Conservation (phyloP, 2,329 filamentous ascomycete species). For the Cytospora paraplurivora region DNA sequence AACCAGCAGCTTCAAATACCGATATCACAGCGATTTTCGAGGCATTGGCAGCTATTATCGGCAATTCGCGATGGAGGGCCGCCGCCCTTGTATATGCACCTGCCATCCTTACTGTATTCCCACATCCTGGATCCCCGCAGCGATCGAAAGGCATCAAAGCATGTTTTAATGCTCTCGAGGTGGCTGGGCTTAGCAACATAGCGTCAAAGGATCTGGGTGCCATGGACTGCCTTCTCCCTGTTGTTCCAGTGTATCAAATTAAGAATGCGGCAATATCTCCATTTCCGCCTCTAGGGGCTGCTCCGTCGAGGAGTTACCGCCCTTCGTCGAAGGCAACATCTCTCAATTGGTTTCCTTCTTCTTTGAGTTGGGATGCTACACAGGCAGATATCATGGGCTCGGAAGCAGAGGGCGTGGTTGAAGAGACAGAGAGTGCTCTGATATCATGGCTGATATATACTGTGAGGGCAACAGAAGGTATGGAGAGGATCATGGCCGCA, state of each 20-base stretch:
- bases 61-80: constrained; percentile 76
- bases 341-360: constrained; percentile 18
- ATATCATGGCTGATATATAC: constrained; percentile 73
- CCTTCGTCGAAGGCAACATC: constrained; percentile 24
- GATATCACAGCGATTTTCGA: constrained; percentile 72
- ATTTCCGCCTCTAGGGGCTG: constrained; percentile 57
- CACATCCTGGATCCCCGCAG: constrained; percentile 56
- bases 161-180: constrained; percentile 56
- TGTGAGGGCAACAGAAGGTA: constrained; percentile 57
- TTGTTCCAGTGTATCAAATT: constrained; percentile 47
- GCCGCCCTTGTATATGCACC: constrained; percentile 71
- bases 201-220: constrained; percentile 52
- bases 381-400: constrained; percentile 35
- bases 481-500: constrained; percentile 68
- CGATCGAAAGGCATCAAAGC: constrained; percentile 49
- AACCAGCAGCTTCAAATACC: constrained; percentile 59
- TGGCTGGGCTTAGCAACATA: constrained; percentile 51
- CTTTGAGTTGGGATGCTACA: constrained; percentile 38
- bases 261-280: constrained; percentile 41
- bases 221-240: constrained; percentile 68
- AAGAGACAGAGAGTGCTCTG: constrained; percentile 69
- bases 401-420: constrained; percentile 43
- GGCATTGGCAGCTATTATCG: constrained; percentile 74
- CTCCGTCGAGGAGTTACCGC: constrained; percentile 43
- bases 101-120: constrained; percentile 69